Conservation (phyloP, 176 grass and related monocot genomes). For the Juncus inflexus region DNA sequence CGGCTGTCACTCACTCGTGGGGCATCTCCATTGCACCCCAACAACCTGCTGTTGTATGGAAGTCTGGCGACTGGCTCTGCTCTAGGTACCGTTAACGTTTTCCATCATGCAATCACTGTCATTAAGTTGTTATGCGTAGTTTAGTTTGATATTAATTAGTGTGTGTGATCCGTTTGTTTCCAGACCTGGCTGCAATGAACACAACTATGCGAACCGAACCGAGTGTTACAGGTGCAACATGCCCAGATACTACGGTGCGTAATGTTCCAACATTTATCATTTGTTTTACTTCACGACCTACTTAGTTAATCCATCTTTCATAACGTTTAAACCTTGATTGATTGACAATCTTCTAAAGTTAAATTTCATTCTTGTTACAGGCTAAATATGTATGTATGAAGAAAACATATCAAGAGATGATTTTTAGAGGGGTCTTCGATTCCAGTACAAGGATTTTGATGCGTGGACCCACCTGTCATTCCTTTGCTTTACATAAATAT, state of each 20-base stretch:
- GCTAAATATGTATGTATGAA: not conserved
- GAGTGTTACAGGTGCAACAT: conserved; percentile 71
- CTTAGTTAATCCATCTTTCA: no score
- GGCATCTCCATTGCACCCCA: conserved; percentile 35
- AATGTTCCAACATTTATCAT: not conserved
- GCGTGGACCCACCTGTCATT: no score
- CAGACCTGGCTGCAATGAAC: conserved; percentile 65
- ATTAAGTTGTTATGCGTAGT: no score
- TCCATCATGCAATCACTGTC: not conserved
- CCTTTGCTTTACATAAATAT: no score
- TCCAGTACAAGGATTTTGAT: no score
- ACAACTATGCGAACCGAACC: conserved; percentile 76
- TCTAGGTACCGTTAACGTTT: conserved; percentile 34
- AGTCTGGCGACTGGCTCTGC: conserved; percentile 87
- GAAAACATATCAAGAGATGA: not conserved
- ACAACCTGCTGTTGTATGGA: conserved; percentile 45
- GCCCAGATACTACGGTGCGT: conserved; percentile 63
- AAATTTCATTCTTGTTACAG: not conserved
- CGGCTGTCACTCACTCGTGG: conserved; percentile 63
- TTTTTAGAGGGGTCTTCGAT: conserved; percentile 1
- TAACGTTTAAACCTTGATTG: not conserved
- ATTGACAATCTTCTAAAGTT: not conserved
- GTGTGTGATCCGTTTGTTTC: not conserved
- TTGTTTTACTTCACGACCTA: no score
- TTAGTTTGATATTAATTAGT: no score